Evolutionary conservation across 2,329 filamentous ascomycete species (phyloP), one percentile per base, ranked within the genome.

Genomic region (Rutstroemia sp.): DNA sequence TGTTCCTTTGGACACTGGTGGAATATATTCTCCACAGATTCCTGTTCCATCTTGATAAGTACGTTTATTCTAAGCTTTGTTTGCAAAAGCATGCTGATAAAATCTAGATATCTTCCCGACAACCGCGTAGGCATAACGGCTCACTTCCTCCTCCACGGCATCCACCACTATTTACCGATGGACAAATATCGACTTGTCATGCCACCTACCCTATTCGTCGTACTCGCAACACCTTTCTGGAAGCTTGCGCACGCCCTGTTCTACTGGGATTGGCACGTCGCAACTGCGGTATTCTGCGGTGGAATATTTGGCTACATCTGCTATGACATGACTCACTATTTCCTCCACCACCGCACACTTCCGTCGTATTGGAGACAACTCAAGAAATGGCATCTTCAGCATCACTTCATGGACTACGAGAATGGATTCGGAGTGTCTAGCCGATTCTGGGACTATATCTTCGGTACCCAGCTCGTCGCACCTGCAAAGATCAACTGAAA

Each of bases 91-190:
- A 45, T 76, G 61, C 75, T 61, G 21, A 18, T 12, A 5, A 38
- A 9, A 10, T 45, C 16, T 54, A 95, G 90, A 49, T 90, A 85
- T 69, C 86, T 99, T 10, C 94, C 94, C 0, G 90, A 99, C 71
- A 95, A 97, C 71, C 82, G 90, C 55, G 86, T 89, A n/a, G 87
- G 82, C 62, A 77, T 99, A 58, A 95, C 90, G 0, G 65, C 87
- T 19, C 94, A 99, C 71, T 99, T 99, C 75, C 75, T 96, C 42
- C 87, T 99, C 25, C 94, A 99, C 67, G 94, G 94, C 61, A 90
- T 99, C 61, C 94, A 99, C 70, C 94, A 99, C 73, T 99, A 97
- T 73, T 81, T 99, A 4, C 94, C 94, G n/a, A 97, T 99, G 94
- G 94, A 99, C 75, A 92, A 87, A 69, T 92, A 96, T 67, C 86